These are phyloP conservation scores for Amanita rubescens DNA, from an alignment of 768 basidiomycete species.

Conservation along the genomic window DNA sequence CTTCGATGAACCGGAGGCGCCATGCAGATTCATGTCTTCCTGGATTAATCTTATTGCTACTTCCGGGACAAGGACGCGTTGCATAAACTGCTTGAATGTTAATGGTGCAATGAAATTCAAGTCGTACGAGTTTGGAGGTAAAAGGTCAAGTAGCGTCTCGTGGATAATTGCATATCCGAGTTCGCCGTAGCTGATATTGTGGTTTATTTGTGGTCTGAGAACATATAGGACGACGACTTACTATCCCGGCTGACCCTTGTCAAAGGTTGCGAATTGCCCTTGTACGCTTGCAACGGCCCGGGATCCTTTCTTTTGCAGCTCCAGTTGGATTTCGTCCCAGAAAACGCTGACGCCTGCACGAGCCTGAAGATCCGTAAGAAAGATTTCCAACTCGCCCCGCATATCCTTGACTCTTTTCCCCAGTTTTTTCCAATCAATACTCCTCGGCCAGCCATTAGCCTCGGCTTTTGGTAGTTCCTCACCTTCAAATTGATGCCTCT, in stretches of 20 bases:
- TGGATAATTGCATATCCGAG: slow-evolving; percentile 76
- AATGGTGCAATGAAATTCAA: slow-evolving; percentile 54
- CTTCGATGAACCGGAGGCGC: slow-evolving; percentile 26
- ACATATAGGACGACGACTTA: slow-evolving; percentile 30
- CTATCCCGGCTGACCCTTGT: slow-evolving; percentile 87
- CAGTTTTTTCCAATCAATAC: slow-evolving; percentile 56
- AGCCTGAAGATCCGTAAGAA: slow-evolving; percentile 36
- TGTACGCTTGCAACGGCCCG: slow-evolving; percentile 59
- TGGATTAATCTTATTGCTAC: slow-evolving; percentile 75
- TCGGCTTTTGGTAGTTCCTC: slow-evolving; percentile 67
- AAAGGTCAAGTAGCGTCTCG: slow-evolving; percentile 67
- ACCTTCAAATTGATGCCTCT: slow-evolving; percentile 73
- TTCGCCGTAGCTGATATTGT: slow-evolving; percentile 69
- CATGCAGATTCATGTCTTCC: slow-evolving; percentile 53
- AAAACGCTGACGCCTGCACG: slow-evolving; percentile 35
- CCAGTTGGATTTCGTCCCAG: slow-evolving; percentile 60
- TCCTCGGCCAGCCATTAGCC: slow-evolving; percentile 67
- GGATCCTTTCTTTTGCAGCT: slow-evolving; percentile 58
- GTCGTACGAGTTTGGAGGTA: slow-evolving; percentile 55
- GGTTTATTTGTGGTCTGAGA: background rate
- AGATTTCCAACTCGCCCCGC: slow-evolving; percentile 34
- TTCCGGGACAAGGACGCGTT: slow-evolving; percentile 87
- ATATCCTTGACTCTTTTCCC: slow-evolving; percentile 47
- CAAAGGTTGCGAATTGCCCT: slow-evolving; percentile 73
- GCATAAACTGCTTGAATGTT: slow-evolving; percentile 67